Percentiles rank a stretch among this genome's conserved stretches.
phyloP scores from a whole-genome alignment of 164 flowering plant genomes.

The Kingdonia uniflora region DNA sequence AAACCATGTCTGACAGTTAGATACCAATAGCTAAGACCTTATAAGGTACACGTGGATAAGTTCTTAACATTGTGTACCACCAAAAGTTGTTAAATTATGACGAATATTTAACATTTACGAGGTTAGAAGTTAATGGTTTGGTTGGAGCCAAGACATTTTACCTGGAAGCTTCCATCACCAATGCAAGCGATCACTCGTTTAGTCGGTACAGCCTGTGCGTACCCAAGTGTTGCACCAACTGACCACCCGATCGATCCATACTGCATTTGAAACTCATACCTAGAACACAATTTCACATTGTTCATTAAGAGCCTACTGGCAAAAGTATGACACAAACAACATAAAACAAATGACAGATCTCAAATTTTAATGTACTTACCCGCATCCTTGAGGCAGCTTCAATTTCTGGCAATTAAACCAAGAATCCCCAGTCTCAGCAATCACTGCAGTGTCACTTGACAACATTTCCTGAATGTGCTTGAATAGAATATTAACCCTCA shows the following conservation, averaged over 20 bases:
- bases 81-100: too few relatives aligned
- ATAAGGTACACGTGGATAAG: too few relatives aligned
- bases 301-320: too few relatives aligned
- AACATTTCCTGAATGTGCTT: constrained; percentile 70
- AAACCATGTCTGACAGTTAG: neutral
- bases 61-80: too few relatives aligned
- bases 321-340: neutral
- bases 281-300: constrained; percentile 15
- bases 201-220: constrained; percentile 66
- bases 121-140: neutral
- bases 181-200: constrained; percentile 82
- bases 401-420: constrained; percentile 92
- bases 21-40: neutral
- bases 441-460: constrained; percentile 49
- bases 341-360: too few relatives aligned
- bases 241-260: constrained; percentile 96
- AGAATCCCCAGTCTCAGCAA: constrained; percentile 89
- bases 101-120: neutral
- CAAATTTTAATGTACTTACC: constrained; percentile 33
- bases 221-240: constrained; percentile 88
- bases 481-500: constrained; percentile 75
- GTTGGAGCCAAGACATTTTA: constrained; percentile 5
- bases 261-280: constrained; percentile 82
- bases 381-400: constrained; percentile 67
- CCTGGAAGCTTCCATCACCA: constrained; percentile 97